Percentiles rank a stretch among this genome's conserved stretches.
phyloP scores from a whole-genome alignment of 148 eudicot species.

The Rhododendron molle region DNA sequence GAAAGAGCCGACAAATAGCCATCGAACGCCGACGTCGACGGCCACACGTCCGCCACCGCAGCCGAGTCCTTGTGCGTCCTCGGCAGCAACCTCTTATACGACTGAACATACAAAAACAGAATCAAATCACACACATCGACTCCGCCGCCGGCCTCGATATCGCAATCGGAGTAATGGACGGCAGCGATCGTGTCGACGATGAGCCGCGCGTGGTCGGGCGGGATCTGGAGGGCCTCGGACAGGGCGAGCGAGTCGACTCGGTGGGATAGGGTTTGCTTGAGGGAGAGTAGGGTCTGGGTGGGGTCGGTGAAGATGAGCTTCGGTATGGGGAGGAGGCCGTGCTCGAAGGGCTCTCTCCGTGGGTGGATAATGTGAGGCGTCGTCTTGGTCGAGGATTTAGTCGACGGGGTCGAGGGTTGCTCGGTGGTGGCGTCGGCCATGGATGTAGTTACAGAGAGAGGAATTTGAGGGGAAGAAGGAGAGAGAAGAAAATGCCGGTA shows the following conservation, averaged over 20 bases:
- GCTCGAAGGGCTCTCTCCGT: slow-evolving; percentile 82
- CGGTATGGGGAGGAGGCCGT: slow-evolving; percentile 87
- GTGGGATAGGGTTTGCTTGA: slow-evolving; percentile 43
- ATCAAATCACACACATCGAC: slow-evolving; percentile 73
- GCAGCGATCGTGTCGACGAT: slow-evolving; percentile 60
- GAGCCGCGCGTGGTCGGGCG: slow-evolving; percentile 57
- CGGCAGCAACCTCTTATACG: slow-evolving; percentile 81
- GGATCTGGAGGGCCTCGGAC: slow-evolving; percentile 53
- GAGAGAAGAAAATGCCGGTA: neutral
- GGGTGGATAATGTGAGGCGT: slow-evolving; percentile 44
- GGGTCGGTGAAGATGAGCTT: slow-evolving; percentile 87
- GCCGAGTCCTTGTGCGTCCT: slow-evolving; percentile 81
- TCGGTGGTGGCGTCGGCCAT: slow-evolving; percentile 14
- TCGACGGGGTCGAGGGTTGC: slow-evolving; percentile 15
- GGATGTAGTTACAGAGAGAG: neutral
- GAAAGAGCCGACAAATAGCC: slow-evolving; percentile 89
- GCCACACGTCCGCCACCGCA: slow-evolving; percentile 96
- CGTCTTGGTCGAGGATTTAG: slow-evolving; percentile 6
- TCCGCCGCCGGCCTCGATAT: slow-evolving; percentile 38
- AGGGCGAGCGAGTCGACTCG: slow-evolving; percentile 44
- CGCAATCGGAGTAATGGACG: slow-evolving; percentile 50
- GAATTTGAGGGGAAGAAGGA: neutral
- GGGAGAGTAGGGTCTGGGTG: slow-evolving; percentile 44
- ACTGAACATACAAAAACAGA: slow-evolving; percentile 75
- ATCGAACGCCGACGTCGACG: slow-evolving; percentile 87